Evolutionary conservation across 2,329 filamentous ascomycete species (phyloP).

Genomic region (Arthrobotrys entomopaga): DNA sequence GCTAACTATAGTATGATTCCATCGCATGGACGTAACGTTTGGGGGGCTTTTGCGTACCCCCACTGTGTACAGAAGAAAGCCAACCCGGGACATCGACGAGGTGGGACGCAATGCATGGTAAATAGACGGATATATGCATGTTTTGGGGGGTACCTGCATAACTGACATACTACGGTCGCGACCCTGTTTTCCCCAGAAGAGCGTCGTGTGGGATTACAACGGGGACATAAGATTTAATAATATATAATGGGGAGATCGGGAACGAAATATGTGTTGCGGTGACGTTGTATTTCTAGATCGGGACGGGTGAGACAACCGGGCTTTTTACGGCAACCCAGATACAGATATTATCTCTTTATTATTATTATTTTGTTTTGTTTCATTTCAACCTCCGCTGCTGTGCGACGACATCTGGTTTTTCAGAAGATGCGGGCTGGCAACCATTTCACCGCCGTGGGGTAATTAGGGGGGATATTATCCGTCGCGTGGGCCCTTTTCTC

Average conservation of each 20-base stretch:
- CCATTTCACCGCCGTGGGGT: neutral
- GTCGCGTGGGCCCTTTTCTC: too few relatives aligned
- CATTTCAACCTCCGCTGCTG: conserved; percentile 52
- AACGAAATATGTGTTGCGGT: conserved; percentile 23
- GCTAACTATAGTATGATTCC: neutral
- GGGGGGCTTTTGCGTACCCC: neutral
- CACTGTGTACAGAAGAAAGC: neutral
- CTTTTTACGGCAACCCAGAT: conserved; percentile 14
- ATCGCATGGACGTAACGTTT: conserved; percentile 22
- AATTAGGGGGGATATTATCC: neutral
- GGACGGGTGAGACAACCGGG: conserved; percentile 7
- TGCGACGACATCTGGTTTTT: conserved; percentile 21
- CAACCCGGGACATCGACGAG: neutral
- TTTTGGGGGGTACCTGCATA: conserved; percentile 47
- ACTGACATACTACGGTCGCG: conserved; percentile 9
- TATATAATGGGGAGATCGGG: neutral
- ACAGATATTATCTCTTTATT: too few relatives aligned
- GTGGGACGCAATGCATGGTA: neutral
- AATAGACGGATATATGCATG: conserved; percentile 3
- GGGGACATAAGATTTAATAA: too few relatives aligned
- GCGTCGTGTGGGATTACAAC: neutral
- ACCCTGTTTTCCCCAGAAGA: conserved; percentile 8
- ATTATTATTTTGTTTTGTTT: conserved; percentile 8
- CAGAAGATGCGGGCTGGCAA: neutral
- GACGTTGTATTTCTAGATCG: conserved; percentile 41